Evolutionary conservation across 192 early-diverging fungal species (phyloP).

Genomic region (Phycomyces blakesleeanus): DNA sequence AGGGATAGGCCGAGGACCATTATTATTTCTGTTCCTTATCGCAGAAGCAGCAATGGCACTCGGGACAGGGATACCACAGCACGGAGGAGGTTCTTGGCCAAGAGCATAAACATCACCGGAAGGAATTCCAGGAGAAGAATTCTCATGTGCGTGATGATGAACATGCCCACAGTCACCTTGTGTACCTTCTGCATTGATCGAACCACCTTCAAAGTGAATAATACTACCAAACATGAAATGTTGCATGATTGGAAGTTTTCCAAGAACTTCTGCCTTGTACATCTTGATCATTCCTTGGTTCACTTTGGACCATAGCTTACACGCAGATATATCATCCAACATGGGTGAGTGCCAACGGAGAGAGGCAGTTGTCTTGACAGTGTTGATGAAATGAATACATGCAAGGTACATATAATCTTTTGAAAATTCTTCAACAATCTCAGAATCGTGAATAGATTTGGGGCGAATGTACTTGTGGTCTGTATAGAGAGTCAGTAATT

Average conservation of each 20-base stretch:
- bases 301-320: constrained; percentile 89
- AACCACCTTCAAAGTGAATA: constrained; percentile 65
- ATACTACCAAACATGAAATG: constrained; percentile 94
- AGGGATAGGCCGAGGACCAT: constrained; percentile 19
- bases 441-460: constrained; percentile 89
- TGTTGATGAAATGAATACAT: constrained; percentile 91
- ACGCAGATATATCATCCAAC: constrained; percentile 93
- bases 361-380: constrained; percentile 64
- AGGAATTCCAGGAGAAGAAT: neutral
- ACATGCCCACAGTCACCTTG: constrained; percentile 55
- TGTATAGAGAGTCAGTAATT: constrained; percentile 8
- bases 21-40: constrained; percentile 26
- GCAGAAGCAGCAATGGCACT: constrained; percentile 76
- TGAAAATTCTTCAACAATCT: constrained; percentile 85
- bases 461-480: constrained; percentile 89
- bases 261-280: constrained; percentile 90
- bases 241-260: constrained; percentile 98
- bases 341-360: constrained; percentile 90
- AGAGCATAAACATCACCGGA: constrained; percentile 61
- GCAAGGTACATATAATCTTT: constrained; percentile 95
- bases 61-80: constrained; percentile 78
- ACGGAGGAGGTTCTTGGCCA: constrained; percentile 75
- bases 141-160: constrained; percentile 34
- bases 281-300: constrained; percentile 93
- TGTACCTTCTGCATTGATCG: constrained; percentile 28